Base-by-base conservation (phyloP, 805 yeast genomes). In the Teunomyces funiuensis region DNA sequence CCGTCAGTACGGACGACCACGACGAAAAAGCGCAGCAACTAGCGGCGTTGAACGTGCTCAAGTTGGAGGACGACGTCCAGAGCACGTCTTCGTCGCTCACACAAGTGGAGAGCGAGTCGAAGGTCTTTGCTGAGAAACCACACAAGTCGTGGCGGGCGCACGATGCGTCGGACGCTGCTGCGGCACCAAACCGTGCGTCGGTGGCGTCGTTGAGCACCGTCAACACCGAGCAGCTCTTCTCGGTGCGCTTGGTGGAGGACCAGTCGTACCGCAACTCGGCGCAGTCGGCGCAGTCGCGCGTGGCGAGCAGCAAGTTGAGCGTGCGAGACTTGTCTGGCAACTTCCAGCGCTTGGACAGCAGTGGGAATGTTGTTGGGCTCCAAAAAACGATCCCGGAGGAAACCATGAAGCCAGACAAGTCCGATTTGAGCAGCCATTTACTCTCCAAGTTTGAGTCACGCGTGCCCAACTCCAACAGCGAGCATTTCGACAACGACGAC, bases 181-280 rank as follows among this genome's bases (percentile, higher is more conserved):
- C 27, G 26, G 42, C 33, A 11, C 38, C 43, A 13, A 54, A 83
- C 83, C 77, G 91, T 58, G 81, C 77, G 26, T 83, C 95, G 7
- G 71, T 79, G 42, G 77, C 76, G 28, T 86, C 97, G 0, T 54
- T 85, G 43, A 89, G 88, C 19, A 88, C 96, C 0, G 90, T 90
- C 25, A 82, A 90, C 23, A 88, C 97, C 1, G 87, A 83, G 38
- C 91, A 88, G 57, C 74, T 89, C 36, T 74, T 88, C 55, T 84
- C 87, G 4, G 88, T 89, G 28, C 76, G 88, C 54, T 70, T 88
- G 30, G 88, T 85, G 2, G 85, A 83, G 28, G 85, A 82, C 40
- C 42, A 48, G 25, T 54, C 62, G n/a, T 29, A 47, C 41, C 50
- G 74, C 31, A 55, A 61, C 27, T 66, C 72, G 22, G 48, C 54